Evolutionary conservation across 768 basidiomycete species (phyloP).

Genomic region (Termitomyces sp.): DNA sequence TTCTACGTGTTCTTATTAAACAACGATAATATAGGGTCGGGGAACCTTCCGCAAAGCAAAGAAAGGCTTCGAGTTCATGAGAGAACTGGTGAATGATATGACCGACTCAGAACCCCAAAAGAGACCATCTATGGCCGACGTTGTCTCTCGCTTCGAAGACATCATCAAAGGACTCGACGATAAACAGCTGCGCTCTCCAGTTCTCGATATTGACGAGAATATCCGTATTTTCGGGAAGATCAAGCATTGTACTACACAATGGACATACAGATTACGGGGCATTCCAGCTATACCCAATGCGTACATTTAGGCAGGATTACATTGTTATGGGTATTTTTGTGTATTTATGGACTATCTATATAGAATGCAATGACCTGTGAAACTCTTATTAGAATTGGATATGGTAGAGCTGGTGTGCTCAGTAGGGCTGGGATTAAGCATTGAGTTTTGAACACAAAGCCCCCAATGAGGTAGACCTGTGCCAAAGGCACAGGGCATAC

Average conservation of each 20-base stretch:
- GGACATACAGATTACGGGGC: background rate
- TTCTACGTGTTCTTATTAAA: background rate
- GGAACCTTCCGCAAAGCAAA: background rate
- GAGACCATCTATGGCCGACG: conserved; percentile 31
- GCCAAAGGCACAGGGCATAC: too few relatives aligned
- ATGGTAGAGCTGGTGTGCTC: too few relatives aligned
- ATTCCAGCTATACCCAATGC: conserved; percentile 5
- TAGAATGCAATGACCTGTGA: too few relatives aligned
- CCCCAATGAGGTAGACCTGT: too few relatives aligned
- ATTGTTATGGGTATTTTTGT: background rate
- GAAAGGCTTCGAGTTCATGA: conserved; percentile 25
- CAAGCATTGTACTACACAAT: conserved; percentile 6
- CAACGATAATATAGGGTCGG: background rate
- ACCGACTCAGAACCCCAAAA: conserved; percentile 24
- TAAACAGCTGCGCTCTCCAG: conserved; percentile 26
- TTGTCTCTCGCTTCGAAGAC: conserved; percentile 24
- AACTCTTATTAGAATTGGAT: too few relatives aligned
- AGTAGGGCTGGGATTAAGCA: too few relatives aligned
- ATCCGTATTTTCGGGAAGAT: background rate
- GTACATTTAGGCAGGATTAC: too few relatives aligned
- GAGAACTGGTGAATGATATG: conserved; percentile 28
- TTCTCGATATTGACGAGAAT: conserved; percentile 1
- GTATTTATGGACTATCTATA: background rate
- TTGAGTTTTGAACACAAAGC: too few relatives aligned
- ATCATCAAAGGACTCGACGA: conserved; percentile 19